Evolutionary conservation across 2,329 filamentous ascomycete species (phyloP), one percentile per base, ranked within the genome.

Genomic region (Cladophialophora carrionii): DNA sequence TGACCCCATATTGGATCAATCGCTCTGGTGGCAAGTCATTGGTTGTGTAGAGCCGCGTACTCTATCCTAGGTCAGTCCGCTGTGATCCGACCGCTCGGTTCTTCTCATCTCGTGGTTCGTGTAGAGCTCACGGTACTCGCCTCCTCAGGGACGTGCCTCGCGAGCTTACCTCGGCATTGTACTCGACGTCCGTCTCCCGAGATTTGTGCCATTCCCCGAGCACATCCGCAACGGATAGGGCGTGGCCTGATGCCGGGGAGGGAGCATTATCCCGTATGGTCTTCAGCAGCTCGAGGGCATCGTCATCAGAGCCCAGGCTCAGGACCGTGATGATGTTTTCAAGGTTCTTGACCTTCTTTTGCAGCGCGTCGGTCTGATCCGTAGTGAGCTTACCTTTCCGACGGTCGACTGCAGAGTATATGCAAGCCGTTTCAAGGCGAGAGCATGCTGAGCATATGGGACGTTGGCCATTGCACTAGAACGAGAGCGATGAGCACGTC

Each of bases 301-400:
- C 63, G n/a, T 61, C 54, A n/a, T 65, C 58, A 8, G 63, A 54
- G 31, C 57, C 43, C 7, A 57, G 46, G 24, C 54, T 55, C 43
- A 65, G 31, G 37, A 31, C 24, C 3, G 34, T 61, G 17, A 65
- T 57, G n/a, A 62, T 58, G 34, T 17, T 26, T 24, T 65, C 55
- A n/a, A 62, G 37, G 6, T 26, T 32, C 32, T 48, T 52, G 26
- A 65, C 58, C 48, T 61, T 52, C 41, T 65, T 48, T 14, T 61
- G 51, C 26, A 65, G 20, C 14, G 54, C 57, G 24, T 65, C 63
- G 20, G 58, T 57, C 53, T 65, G 57, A 31, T 61, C 37, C 26
- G 55, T 52, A 54, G 56, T 65, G 17, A 61, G 34, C 48, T 62
- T 62, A 24, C 58, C 58, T 62, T 58, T 57, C 48, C 63, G 63